Evolutionary conservation across 306 rosid species (phyloP).

Genomic region (Castanopsis chinensis): DNA sequence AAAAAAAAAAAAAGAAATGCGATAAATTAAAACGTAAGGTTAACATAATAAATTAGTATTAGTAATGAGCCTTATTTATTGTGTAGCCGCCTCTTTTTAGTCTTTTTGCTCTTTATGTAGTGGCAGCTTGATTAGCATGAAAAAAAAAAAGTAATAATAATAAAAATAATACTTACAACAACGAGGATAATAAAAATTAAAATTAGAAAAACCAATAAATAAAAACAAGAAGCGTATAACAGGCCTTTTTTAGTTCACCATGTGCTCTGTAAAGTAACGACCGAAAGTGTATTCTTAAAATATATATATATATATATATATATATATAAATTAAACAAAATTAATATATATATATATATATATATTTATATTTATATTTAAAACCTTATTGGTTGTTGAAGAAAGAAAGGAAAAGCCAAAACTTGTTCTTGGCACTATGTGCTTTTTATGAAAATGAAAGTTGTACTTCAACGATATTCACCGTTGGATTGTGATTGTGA

Average conservation of each 20-base stretch:
- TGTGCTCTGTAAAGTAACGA: slow-evolving; percentile 29
- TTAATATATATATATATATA: not conserved
- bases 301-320: too few relatives aligned
- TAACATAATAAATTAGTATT: too few relatives aligned
- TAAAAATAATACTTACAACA: too few relatives aligned
- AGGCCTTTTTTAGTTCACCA: slow-evolving; percentile 6
- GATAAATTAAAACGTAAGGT: not conserved
- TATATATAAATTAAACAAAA: not conserved
- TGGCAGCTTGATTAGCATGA: slow-evolving; percentile 3
- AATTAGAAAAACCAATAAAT: not conserved
- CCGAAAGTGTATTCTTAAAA: slow-evolving; percentile 14
- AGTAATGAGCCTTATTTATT: not conserved
- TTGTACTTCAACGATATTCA: not conserved
- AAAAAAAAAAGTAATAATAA: not conserved
- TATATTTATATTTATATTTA: too few relatives aligned
- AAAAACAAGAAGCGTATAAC: slow-evolving; percentile 10
- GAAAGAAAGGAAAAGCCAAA: not conserved
- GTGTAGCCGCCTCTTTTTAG: slow-evolving; percentile 42
- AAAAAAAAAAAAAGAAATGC: not conserved
- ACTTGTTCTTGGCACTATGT: not conserved
- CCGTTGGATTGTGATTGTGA: not conserved
- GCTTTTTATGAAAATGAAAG: not conserved
- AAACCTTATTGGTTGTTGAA: not conserved
- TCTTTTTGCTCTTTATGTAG: slow-evolving; percentile 28
- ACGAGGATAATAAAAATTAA: too few relatives aligned